Evolutionary conservation across 495 filamentous ascomycete species (phyloP).

Genomic region (Podospora australis): DNA sequence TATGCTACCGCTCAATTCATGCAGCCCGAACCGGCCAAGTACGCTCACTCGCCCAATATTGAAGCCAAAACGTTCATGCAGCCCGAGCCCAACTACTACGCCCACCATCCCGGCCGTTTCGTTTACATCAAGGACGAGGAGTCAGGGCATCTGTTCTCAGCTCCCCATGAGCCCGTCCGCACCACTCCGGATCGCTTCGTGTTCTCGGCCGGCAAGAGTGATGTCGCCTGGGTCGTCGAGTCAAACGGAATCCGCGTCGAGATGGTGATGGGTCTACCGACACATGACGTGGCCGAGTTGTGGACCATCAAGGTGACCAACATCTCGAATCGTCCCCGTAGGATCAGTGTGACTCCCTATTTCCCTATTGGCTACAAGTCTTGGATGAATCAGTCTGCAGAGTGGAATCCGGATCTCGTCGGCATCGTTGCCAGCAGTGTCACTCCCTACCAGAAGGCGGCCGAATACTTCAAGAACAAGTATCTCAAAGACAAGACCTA

Average conservation of each 20-base stretch:
- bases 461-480: constrained; percentile 53
- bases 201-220: constrained; percentile 50
- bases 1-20: constrained; percentile 54
- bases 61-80: constrained; percentile 56
- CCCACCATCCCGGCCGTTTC: constrained; percentile 52
- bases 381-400: constrained; percentile 54
- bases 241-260: constrained; percentile 44
- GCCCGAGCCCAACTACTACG: constrained; percentile 53
- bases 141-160: constrained; percentile 46
- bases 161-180: constrained; percentile 51
- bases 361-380: constrained; percentile 55
- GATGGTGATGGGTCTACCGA: constrained; percentile 47
- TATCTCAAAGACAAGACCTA: constrained; percentile 52
- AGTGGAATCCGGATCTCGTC: constrained; percentile 40
- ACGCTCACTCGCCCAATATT: constrained; percentile 49
- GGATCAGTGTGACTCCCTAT: constrained; percentile 48
- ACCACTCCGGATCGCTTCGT: constrained; percentile 41
- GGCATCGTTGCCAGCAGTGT: constrained; percentile 45
- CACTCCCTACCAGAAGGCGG: constrained; percentile 50
- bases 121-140: constrained; percentile 55
- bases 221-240: constrained; percentile 48
- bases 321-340: constrained; percentile 36
- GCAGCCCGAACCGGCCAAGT: constrained; percentile 54
- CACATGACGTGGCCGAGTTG: constrained; percentile 48
- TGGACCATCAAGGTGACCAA: constrained; percentile 51